These are phyloP conservation scores for Gaeumannomyces sp. DNA, from an alignment of 2,329 filamentous ascomycete species.

Conservation along the genomic window DNA sequence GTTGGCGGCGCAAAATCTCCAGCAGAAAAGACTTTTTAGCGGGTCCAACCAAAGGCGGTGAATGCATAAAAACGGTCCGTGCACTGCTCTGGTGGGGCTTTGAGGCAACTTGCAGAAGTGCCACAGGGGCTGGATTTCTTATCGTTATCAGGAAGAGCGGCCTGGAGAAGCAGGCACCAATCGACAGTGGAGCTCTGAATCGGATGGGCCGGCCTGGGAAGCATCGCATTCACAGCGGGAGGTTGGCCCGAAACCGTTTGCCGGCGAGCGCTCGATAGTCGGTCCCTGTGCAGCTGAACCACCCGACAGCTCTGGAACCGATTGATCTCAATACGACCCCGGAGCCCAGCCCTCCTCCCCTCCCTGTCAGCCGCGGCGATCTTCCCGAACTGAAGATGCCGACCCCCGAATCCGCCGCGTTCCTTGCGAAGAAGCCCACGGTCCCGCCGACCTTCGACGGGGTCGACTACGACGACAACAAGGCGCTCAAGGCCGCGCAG, in stretches of 20 bases:
- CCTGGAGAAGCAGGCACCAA: not conserved
- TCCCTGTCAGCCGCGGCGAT: not conserved
- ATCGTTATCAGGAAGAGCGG: not conserved
- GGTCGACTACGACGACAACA: slow-evolving; percentile 80
- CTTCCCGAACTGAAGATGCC: slow-evolving; percentile 50
- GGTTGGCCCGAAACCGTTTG: not conserved
- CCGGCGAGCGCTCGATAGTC: not conserved
- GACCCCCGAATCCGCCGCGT: slow-evolving; percentile 74
- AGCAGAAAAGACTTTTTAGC: slow-evolving; percentile 19
- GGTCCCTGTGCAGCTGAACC: not conserved
- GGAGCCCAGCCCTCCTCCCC: not conserved
- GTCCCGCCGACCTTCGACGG: slow-evolving; percentile 80
- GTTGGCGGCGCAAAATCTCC: slow-evolving; percentile 18
- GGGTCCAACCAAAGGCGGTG: slow-evolving; percentile 23
- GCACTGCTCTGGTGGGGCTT: not conserved
- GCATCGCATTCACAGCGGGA: not conserved
- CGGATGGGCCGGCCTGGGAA: not conserved
- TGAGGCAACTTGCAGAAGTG: not conserved
- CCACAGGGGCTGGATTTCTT: not conserved
- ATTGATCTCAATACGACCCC: not conserved
- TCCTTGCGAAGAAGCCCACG: slow-evolving; percentile 77
- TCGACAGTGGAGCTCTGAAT: not conserved
- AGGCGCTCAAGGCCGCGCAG: slow-evolving; percentile 73
- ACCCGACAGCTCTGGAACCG: not conserved
- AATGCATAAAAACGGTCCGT: slow-evolving; percentile 2